Conservation (phyloP, 2,329 filamentous ascomycete genomes). For the Septoria petroselini region DNA sequence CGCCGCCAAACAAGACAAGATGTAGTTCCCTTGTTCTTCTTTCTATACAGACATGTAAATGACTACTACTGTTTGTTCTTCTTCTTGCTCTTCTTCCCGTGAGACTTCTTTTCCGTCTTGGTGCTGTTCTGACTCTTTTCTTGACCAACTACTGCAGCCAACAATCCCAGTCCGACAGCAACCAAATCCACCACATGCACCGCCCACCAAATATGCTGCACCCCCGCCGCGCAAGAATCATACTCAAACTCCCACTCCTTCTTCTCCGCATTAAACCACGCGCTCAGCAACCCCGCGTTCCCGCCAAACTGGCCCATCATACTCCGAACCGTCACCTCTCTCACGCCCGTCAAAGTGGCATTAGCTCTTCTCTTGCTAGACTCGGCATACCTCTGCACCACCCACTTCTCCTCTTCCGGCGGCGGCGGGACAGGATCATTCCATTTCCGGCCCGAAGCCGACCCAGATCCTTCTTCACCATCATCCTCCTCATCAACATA, state of each 20-base stretch:
- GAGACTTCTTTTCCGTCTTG: no score
- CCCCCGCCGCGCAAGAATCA: conserved; percentile 70
- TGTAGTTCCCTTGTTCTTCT: no score
- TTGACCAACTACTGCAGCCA: not conserved
- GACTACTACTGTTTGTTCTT: no score
- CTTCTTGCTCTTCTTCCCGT: no score
- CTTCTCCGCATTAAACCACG: conserved; percentile 75
- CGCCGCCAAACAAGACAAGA: no score
- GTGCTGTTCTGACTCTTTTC: no score
- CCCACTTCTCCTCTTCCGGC: conserved; percentile 24
- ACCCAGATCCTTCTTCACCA: not conserved
- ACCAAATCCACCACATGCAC: conserved; percentile 72
- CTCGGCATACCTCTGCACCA: conserved; percentile 19
- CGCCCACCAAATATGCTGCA: conserved; percentile 92
- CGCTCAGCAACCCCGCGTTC: conserved; percentile 80
- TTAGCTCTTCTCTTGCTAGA: conserved; percentile 15
- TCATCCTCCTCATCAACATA: not conserved
- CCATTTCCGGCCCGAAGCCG: not conserved
- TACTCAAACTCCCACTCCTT: conserved; percentile 84
- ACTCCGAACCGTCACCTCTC: conserved; percentile 89
- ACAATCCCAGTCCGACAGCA: conserved; percentile 35
- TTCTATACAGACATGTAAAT: no score
- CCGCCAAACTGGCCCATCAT: conserved; percentile 99
- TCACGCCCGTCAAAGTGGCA: conserved; percentile 55
- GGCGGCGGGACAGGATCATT: not conserved